Conservation (phyloP, 805 yeast species). For the Ogataea salicorniae region DNA sequence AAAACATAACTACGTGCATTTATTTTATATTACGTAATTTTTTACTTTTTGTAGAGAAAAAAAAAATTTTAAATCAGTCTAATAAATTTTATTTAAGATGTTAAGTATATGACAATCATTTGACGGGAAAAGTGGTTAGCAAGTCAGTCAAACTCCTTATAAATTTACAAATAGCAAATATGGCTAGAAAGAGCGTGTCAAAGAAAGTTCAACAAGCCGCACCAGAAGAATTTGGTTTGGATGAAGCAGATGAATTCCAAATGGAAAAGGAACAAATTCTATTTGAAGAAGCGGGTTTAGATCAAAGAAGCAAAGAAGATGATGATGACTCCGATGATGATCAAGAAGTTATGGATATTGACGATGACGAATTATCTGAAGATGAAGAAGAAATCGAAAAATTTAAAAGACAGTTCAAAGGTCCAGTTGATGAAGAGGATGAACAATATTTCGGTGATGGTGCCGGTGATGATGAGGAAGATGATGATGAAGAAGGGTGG, state of each 20-base stretch:
- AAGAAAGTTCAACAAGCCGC: conserved; percentile 16
- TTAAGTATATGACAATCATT: no score
- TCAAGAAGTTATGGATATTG: conserved; percentile 30
- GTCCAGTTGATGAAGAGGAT: conserved; percentile 43
- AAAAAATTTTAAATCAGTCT: no score
- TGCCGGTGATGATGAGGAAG: conserved; percentile 25
- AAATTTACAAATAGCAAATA: background rate
- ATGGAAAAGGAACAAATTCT: conserved; percentile 52
- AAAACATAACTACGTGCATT: no score
- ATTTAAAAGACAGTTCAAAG: conserved; percentile 28
- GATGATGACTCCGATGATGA: conserved; percentile 33
- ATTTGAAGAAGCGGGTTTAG: conserved; percentile 50
- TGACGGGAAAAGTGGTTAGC: no score
- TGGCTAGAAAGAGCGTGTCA: conserved; percentile 8
- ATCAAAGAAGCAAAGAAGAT: conserved; percentile 14
- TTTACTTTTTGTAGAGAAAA: no score
- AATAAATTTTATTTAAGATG: no score
- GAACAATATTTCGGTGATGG: conserved; percentile 40
- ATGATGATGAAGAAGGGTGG: conserved; percentile 35
- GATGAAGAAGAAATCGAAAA: conserved; percentile 41
- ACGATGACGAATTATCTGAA: conserved; percentile 43
- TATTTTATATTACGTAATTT: no score
- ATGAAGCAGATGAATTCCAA: conserved; percentile 68
- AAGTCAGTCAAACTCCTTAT: no score
- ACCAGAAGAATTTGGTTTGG: conserved; percentile 41